Percentiles rank a stretch among this genome's conserved stretches.
phyloP scores from a whole-genome alignment of 2,329 filamentous ascomycete species.

The Trichoderma citrinoviride region DNA sequence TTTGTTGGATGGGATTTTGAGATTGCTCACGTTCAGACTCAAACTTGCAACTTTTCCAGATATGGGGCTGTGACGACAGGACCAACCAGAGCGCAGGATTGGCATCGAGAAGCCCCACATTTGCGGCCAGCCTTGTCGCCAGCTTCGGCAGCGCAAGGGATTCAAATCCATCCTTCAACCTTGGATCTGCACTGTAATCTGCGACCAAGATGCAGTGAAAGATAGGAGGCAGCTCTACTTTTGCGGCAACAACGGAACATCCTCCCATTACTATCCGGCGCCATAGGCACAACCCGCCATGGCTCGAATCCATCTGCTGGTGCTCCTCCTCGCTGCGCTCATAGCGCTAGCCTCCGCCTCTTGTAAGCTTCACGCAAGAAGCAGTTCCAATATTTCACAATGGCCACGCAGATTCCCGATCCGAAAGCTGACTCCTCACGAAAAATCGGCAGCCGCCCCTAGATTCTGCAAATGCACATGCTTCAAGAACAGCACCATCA shows the following conservation, averaged over 20 bases:
- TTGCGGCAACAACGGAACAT: not conserved
- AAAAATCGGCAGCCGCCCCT: slow-evolving; percentile 48
- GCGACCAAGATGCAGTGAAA: no score
- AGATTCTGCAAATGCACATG: slow-evolving; percentile 70
- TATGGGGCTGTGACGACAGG: slow-evolving; percentile 1
- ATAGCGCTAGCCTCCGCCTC: slow-evolving; percentile 40
- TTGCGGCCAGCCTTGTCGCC: not conserved
- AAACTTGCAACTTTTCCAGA: slow-evolving; percentile 24
- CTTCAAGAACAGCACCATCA: slow-evolving; percentile 67
- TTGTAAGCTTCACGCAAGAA: slow-evolving; percentile 37
- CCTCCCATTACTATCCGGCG: no score
- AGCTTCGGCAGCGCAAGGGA: not conserved
- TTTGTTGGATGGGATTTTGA: not conserved
- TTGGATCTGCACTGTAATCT: no score
- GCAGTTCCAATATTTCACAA: not conserved
- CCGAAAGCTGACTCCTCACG: not conserved
- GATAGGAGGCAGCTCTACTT: no score
- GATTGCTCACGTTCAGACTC: not conserved
- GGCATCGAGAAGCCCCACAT: slow-evolving; percentile 23
- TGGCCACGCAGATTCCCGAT: no score
- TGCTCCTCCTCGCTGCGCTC: slow-evolving; percentile 39
- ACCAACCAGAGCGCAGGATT: slow-evolving; percentile 31
- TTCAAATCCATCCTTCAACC: no score
- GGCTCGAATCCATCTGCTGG: slow-evolving; percentile 40
- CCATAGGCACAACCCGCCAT: slow-evolving; percentile 30